Base-by-base conservation (phyloP, 768 basidiomycete species). In the Boletus tylopilopsis region DNA sequence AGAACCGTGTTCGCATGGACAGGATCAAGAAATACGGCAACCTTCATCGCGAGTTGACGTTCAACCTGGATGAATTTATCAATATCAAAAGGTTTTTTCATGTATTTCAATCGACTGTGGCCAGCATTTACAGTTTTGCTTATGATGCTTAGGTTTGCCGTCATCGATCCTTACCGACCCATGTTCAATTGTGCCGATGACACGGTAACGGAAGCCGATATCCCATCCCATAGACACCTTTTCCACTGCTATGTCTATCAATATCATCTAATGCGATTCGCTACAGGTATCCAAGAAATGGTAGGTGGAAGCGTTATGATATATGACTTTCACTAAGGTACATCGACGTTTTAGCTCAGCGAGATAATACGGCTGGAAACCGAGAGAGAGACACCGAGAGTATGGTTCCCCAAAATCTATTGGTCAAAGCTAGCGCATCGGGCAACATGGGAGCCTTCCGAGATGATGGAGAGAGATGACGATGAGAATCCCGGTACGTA, bases 201-300 rank as follows among this genome's bases (percentile, higher is more conserved):
- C 41, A 47, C 51, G 13, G 49, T 47, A 19, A 43, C 54, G 47
- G 60, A 64, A 11, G 50, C 68, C 19, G 74, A 77, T 4, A 66
- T 74, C 11, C 80, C 81, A 0, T 77, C 81, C 0, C 87, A 88
- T 66, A 78, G 81, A 34, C 80, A 82, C 59, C 68, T 90, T 6
- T 90, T 90, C 56, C 72, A 86, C 46, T 85, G 82, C 41, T 89
- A 83, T 57, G 77, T 87, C 27, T 88, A 86, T 61, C 84, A 90
- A 52, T 76, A 71, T 45, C 77, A 77, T 50, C 55, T 73, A 45
- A 70, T 74, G 61, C 66, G 62, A 11, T 73, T 76, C 50, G 59
- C 68, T 4, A 49, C 50, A 11, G 50, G 60, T 8, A 48, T 75
- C 11, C 54, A 63, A 18, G 64, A 65, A 5, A 46, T 70, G 48